Conservation (phyloP, 1,284 basidiomycete species). For the Trichosporon ovoides region DNA sequence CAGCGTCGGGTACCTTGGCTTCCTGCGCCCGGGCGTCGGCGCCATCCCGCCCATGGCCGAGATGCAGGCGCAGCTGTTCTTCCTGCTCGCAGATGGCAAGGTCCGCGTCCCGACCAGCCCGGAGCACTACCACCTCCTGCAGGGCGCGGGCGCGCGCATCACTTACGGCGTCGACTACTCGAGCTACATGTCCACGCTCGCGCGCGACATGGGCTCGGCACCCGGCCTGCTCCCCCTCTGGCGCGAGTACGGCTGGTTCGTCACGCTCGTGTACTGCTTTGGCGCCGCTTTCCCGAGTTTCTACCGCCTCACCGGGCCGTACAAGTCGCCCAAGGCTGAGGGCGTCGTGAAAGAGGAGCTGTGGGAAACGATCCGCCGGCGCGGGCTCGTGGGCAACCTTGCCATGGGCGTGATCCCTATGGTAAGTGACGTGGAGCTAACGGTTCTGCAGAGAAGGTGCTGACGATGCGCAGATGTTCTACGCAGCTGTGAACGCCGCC, state of each 20-base stretch:
- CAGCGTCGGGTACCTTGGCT: constrained; percentile 59
- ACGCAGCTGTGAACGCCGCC: constrained; percentile 5
- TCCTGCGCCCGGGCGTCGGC: constrained; percentile 61
- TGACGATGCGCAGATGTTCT: constrained; percentile 4
- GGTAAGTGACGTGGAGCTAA: constrained; percentile 28
- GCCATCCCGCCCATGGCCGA: constrained; percentile 65
- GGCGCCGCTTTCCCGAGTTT: constrained; percentile 61
- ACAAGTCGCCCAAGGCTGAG: constrained; percentile 49
- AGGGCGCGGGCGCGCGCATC: constrained; percentile 56
- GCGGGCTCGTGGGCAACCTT: constrained; percentile 59
- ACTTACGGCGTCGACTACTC: constrained; percentile 56
- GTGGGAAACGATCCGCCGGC: constrained; percentile 60
- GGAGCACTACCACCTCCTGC: constrained; percentile 59
- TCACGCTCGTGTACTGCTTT: constrained; percentile 59
- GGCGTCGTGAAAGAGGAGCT: constrained; percentile 57
- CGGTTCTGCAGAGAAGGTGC: neutral
- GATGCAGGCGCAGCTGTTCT: constrained; percentile 62
- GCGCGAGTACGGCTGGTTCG: constrained; percentile 55
- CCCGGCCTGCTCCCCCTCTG: constrained; percentile 55
- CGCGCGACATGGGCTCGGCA: constrained; percentile 59
- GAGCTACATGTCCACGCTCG: constrained; percentile 58
- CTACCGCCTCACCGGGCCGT: constrained; percentile 60
- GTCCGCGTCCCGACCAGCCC: constrained; percentile 52
- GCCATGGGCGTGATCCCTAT: constrained; percentile 61
- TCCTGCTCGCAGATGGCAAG: constrained; percentile 53